Conservation (phyloP, 306 rosid species). For the Benincasa hispida region DNA sequence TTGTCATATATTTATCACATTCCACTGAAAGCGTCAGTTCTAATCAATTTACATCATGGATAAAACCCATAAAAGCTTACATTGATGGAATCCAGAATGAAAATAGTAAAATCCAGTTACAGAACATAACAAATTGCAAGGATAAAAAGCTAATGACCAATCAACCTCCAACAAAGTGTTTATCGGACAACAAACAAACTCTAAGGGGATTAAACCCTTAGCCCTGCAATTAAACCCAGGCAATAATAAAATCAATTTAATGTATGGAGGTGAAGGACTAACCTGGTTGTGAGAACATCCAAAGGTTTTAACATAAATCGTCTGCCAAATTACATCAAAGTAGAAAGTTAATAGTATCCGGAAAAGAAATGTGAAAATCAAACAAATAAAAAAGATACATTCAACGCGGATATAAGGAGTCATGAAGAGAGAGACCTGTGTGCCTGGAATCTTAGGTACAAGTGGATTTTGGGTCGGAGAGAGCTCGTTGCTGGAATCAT, state of each 20-base stretch:
- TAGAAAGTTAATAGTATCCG: not conserved
- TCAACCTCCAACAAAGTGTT: not conserved
- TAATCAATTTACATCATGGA: not conserved
- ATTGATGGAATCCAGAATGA: not conserved
- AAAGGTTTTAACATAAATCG: slow-evolving; percentile 75
- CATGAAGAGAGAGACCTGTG: slow-evolving; percentile 35
- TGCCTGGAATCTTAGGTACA: slow-evolving; percentile 55
- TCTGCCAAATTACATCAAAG: slow-evolving; percentile 22
- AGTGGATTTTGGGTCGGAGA: slow-evolving; percentile 17
- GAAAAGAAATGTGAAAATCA: not conserved
- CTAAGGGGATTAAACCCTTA: not conserved
- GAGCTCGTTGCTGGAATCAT: slow-evolving; percentile 3
- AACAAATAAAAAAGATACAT: not conserved
- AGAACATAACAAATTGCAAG: not conserved
- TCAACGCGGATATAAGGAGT: not conserved
- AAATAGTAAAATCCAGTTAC: not conserved
- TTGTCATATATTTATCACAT: not conserved
- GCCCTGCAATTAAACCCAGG: not conserved
- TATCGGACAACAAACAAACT: not conserved
- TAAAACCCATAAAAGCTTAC: not conserved
- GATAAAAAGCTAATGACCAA: not conserved
- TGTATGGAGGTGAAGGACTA: not conserved
- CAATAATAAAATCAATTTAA: not conserved
- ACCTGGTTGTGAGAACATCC: slow-evolving; percentile 96
- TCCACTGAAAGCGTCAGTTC: not conserved